These are phyloP conservation scores for Physaria fendleri DNA, from an alignment of 345 rosid genomes.

Conservation along the genomic window DNA sequence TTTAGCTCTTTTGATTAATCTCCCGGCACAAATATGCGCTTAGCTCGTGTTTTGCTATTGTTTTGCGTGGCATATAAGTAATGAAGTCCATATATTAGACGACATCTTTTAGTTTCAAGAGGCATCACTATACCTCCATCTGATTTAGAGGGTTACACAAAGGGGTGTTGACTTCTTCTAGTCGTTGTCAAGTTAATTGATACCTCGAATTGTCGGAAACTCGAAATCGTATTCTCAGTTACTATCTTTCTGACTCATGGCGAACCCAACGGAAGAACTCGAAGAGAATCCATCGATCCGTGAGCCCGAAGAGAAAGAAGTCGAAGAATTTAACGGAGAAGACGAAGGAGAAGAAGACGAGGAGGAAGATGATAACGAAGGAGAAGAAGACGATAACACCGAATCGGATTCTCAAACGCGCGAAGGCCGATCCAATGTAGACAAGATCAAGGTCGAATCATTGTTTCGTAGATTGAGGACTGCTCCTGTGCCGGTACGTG, in stretches of 20 bases:
- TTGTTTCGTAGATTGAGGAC: conserved; percentile 43
- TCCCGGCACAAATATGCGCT: neutral
- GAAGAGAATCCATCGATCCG: conserved; percentile 11
- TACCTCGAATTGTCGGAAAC: neutral
- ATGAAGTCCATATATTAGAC: neutral
- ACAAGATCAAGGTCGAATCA: conserved; percentile 38
- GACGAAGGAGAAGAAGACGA: conserved; percentile 19
- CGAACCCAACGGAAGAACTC: conserved; percentile 15
- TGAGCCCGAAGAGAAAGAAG: conserved; percentile 7
- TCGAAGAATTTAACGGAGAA: conserved; percentile 16
- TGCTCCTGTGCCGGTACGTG: conserved; percentile 61
- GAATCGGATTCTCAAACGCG: conserved; percentile 24
- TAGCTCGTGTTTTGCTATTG: neutral
- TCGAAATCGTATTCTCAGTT: conserved; percentile 2
- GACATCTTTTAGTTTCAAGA: neutral
- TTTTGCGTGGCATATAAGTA: neutral
- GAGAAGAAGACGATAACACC: conserved; percentile 28
- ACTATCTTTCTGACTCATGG: conserved; percentile 11
- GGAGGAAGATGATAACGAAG: conserved; percentile 32
- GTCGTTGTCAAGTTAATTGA: conserved; percentile 10
- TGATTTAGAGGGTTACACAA: neutral
- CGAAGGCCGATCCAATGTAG: conserved; percentile 27
- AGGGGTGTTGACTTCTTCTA: conserved; percentile 11
- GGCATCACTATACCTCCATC: neutral
- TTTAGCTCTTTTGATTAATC: neutral